Conservation (phyloP, 2,329 filamentous ascomycete species). For the Penicillium sp. region DNA sequence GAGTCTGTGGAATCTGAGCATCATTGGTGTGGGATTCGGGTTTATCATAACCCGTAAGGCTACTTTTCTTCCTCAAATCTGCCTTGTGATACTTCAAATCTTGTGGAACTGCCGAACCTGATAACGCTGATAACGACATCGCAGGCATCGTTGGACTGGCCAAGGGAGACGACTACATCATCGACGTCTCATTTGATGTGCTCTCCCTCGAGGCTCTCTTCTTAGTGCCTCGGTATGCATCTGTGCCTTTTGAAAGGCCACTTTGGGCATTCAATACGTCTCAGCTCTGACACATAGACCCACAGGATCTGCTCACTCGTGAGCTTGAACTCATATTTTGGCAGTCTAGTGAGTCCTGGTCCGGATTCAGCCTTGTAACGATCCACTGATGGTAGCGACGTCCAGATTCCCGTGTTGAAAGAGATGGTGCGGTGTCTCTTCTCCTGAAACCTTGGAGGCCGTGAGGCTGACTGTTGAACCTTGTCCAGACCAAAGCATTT, state of each 20-base stretch:
- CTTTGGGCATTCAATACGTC: slow-evolving; percentile 2
- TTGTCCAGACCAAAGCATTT: slow-evolving; percentile 67
- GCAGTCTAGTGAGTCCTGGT: slow-evolving; percentile 33
- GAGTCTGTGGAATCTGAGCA: slow-evolving; percentile 67
- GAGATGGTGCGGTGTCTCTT: slow-evolving; percentile 61
- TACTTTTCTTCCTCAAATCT: slow-evolving; percentile 10
- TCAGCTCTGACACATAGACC: slow-evolving; percentile 17
- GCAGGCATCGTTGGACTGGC: slow-evolving; percentile 62
- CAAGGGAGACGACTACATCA: slow-evolving; percentile 55
- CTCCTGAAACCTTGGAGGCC: not conserved
- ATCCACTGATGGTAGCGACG: slow-evolving; percentile 16
- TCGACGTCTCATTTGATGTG: slow-evolving; percentile 80
- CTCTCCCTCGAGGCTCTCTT: slow-evolving; percentile 82
- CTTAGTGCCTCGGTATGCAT: slow-evolving; percentile 62
- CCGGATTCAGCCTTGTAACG: slow-evolving; percentile 3
- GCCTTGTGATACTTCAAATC: slow-evolving; percentile 17
- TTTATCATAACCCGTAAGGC: slow-evolving; percentile 67
- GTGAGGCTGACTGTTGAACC: slow-evolving; percentile 25
- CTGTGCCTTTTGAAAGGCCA: not conserved
- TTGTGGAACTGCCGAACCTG: not conserved
- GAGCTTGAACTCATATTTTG: slow-evolving; percentile 84
- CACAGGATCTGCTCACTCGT: slow-evolving; percentile 74
- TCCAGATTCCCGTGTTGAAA: slow-evolving; percentile 75
- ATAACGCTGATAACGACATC: slow-evolving; percentile 5
- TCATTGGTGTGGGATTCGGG: slow-evolving; percentile 64